Conservation (phyloP, 805 yeast species). For the Candida bentonensis region DNA sequence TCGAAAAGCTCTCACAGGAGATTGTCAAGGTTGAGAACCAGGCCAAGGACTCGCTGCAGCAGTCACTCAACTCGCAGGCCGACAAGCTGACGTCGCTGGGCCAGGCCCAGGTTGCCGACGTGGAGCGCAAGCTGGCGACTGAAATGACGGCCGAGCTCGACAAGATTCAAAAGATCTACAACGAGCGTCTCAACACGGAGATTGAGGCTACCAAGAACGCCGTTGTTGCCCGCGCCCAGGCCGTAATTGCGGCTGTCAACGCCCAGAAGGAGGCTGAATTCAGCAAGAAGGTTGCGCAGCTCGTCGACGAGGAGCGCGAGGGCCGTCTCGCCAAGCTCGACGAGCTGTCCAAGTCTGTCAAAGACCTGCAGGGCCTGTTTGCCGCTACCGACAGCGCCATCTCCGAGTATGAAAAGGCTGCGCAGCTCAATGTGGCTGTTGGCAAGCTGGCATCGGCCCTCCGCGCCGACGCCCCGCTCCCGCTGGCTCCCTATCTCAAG, state of each 20-base stretch:
- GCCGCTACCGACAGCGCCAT: slow-evolving; percentile 26
- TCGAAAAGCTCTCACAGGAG: slow-evolving; percentile 12
- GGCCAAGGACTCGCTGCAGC: slow-evolving; percentile 12
- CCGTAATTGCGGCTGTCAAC: slow-evolving; percentile 53
- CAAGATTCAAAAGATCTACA: slow-evolving; percentile 50
- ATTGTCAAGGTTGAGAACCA: slow-evolving; percentile 9
- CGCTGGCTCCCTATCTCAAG: slow-evolving; percentile 22
- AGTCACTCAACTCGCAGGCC: slow-evolving; percentile 18
- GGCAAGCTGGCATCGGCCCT: slow-evolving; percentile 29
- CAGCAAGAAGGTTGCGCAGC: slow-evolving; percentile 39
- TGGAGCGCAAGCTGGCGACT: slow-evolving; percentile 18
- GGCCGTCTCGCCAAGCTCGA: slow-evolving; percentile 62
- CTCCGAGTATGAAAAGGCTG: slow-evolving; percentile 25
- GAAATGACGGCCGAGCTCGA: slow-evolving; percentile 27
- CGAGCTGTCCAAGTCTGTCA: slow-evolving; percentile 43
- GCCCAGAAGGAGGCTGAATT: slow-evolving; percentile 57
- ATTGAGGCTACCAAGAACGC: slow-evolving; percentile 52
- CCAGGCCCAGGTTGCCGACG: slow-evolving; percentile 13
- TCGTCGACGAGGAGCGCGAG: slow-evolving; percentile 60
- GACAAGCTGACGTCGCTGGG: slow-evolving; percentile 17
- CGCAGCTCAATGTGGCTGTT: slow-evolving; percentile 31
- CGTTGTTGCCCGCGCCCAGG: slow-evolving; percentile 57
- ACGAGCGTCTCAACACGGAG: slow-evolving; percentile 44
- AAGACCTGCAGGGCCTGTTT: slow-evolving; percentile 32
- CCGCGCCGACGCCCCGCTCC: slow-evolving; percentile 25